Conservation (phyloP, 176 grass and related monocot genomes). For the Typha latifolia region DNA sequence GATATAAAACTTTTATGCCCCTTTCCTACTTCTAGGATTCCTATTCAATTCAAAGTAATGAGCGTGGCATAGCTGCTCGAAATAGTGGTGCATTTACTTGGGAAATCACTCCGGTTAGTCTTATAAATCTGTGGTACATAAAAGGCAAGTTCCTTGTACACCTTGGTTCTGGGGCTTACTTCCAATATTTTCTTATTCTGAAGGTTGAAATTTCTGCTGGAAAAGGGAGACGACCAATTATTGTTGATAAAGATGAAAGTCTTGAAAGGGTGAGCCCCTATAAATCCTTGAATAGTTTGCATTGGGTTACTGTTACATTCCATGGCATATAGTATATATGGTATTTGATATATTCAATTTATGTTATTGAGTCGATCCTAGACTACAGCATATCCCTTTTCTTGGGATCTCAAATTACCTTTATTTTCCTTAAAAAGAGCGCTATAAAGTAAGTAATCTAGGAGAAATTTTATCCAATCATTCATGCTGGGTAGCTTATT, state of each 20-base stretch:
- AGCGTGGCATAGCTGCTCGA: conserved; percentile 57
- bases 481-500: too few species aligned
- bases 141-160: not conserved
- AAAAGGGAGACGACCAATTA: conserved; percentile 58
- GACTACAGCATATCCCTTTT: not conserved
- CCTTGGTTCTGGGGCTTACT: conserved; percentile 4
- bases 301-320: not conserved
- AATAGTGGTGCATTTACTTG: conserved; percentile 63
- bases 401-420: not conserved
- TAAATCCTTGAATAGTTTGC: not conserved
- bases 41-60: conserved; percentile 76
- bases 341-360: not conserved
- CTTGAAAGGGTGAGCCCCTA: conserved; percentile 58
- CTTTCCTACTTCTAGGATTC: conserved; percentile 48
- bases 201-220: conserved; percentile 79
- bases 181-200: conserved; percentile 7
- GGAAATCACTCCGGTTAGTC: conserved; percentile 73
- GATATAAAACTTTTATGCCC: not conserved
- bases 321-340: not conserved
- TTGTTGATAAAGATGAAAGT: conserved; percentile 81
- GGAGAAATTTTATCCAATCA: not conserved
- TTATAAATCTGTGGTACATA: not conserved
- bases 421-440: not conserved
- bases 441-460: not conserved
- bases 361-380: not conserved